Evolutionary conservation across 129 eudicot genomes (phyloP).

Genomic region (Calendula officinalis): DNA sequence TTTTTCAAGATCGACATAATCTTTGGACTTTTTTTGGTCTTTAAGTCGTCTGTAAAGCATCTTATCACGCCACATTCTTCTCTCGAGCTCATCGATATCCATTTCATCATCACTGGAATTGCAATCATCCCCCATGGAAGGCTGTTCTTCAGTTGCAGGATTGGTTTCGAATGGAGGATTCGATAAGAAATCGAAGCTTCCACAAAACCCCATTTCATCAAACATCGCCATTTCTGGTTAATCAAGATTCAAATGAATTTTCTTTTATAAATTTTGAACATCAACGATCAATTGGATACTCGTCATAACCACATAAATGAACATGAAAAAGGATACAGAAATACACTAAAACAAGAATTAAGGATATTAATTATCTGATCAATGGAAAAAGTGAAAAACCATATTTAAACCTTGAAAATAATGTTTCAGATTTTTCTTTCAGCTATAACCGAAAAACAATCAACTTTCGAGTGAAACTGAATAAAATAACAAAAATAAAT

Average conservation of each 20-base stretch:
- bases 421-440: background rate
- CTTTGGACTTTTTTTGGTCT: slow-evolving; percentile 48
- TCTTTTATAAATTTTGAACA: background rate
- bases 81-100: slow-evolving; percentile 74
- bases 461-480: background rate
- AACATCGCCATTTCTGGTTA: slow-evolving; percentile 17
- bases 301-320: background rate
- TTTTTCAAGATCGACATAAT: slow-evolving; percentile 26
- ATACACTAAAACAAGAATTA: background rate
- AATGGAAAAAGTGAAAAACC: background rate
- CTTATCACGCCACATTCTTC: slow-evolving; percentile 76
- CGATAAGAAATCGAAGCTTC: slow-evolving; percentile 28
- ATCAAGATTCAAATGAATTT: slow-evolving; percentile 15
- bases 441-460: background rate
- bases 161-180: slow-evolving; percentile 17
- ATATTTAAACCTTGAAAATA: background rate
- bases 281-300: background rate
- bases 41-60: slow-evolving; percentile 58
- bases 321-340: background rate
- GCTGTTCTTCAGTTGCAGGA: slow-evolving; percentile 5
- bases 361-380: background rate
- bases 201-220: slow-evolving; percentile 33
- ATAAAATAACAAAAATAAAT: background rate
- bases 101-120: slow-evolving; percentile 45
- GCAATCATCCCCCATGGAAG: slow-evolving; percentile 18